Evolutionary conservation across 345 rosid species (phyloP), one percentile per base, ranked within the genome.

Genomic region (Alliaria petiolata): DNA sequence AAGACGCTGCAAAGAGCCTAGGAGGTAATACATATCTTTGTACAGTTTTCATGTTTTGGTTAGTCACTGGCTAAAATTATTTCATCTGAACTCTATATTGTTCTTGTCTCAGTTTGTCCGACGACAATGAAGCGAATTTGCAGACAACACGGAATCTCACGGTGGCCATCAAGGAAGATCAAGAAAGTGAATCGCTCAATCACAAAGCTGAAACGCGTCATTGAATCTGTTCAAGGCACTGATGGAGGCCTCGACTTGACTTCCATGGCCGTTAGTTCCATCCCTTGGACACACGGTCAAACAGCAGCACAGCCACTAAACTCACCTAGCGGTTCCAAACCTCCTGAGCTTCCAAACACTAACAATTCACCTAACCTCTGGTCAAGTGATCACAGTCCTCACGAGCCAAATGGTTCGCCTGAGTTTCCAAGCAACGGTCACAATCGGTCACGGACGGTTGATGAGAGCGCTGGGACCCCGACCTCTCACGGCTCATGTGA

Each of bases 61-160:
- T 62, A 5, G 65, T 62, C 40, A 43, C 19, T 13, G 14, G 42
- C 47, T 25, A 62, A 3, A 62, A 0, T 7, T 16, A 43, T 16
- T 10, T 26, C 10, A 33, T 7, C 68, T 39, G 15, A 70, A 14
- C 45, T 77, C n/a, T 56, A 11, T 28, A 36, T 59, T 66, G 35
- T 19, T 56, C 36, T 65, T 70, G 65, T 71, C 71, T 28, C 90
- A 93, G 98, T 93, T 80, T 93, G 97, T 64, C 98, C 98, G 6
- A 93, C 98, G 11, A 90, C 98, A 70, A 90, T 93, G 98, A 93
- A 93, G 85, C 93, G 97, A 49, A 93, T 93, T 59, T 93, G 98
- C 86, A 82, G 98, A 81, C 98, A 93, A 79, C 96, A 93, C 46
- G 98, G 98, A 55, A 93, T 93, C 79, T 85, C 93, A 7, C 78